These are phyloP conservation scores for Agrocybe praecox DNA, from an alignment of 768 basidiomycete genomes.

Conservation along the genomic window DNA sequence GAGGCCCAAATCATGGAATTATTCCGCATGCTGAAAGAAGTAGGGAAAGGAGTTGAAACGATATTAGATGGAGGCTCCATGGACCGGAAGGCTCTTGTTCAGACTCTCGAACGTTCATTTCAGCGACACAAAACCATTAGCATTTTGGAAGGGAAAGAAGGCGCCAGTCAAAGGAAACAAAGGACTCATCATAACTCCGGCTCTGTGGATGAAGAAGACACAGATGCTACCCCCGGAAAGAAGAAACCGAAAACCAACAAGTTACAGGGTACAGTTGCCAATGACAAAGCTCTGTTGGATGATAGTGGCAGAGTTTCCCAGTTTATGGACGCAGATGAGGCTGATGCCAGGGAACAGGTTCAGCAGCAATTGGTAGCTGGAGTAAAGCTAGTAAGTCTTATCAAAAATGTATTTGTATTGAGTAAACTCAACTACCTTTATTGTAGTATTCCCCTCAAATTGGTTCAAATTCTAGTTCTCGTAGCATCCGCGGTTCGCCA, in stretches of 20 bases:
- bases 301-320: constrained; percentile 69
- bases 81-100: constrained; percentile 82
- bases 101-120: constrained; percentile 78
- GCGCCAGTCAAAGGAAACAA: constrained; percentile 29
- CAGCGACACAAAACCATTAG: constrained; percentile 84
- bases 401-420: not conserved
- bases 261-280: constrained; percentile 30
- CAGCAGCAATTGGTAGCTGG: constrained; percentile 83
- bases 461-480: constrained; percentile 61
- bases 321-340: constrained; percentile 90
- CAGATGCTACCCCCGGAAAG: constrained; percentile 61
- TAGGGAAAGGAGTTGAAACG: constrained; percentile 74
- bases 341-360: constrained; percentile 82
- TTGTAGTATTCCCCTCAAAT: constrained; percentile 67
- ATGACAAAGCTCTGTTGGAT: constrained; percentile 35
- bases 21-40: constrained; percentile 91
- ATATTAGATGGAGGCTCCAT: constrained; percentile 71
- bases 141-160: constrained; percentile 77
- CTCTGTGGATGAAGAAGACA: constrained; percentile 49
- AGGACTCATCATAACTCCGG: constrained; percentile 30
- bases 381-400: constrained; percentile 60
- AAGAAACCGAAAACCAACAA: constrained; percentile 41
- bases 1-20: constrained; percentile 93
- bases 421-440: constrained; percentile 2
- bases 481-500: constrained; percentile 72